These are phyloP conservation scores for Primulina huaijiensis DNA, from an alignment of 257 asterid genomes.

Conservation along the genomic window DNA sequence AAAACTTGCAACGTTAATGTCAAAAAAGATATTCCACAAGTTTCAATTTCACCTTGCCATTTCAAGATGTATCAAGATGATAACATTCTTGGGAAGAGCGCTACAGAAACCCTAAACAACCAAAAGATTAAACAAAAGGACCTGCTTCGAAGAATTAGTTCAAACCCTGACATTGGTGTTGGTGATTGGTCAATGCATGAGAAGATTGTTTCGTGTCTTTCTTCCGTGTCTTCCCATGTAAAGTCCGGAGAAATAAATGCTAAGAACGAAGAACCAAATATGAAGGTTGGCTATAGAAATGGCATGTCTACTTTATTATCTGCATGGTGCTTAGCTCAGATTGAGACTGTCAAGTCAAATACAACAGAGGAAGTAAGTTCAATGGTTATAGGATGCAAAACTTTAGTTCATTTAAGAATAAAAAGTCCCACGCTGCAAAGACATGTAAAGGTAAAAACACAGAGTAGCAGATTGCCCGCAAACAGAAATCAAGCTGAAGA, in stretches of 20 bases:
- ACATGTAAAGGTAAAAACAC: conserved; percentile 45
- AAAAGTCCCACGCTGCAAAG: conserved; percentile 39
- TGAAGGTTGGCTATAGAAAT: conserved; percentile 40
- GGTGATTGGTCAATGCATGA: conserved; percentile 75
- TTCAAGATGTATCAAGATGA: conserved; percentile 49
- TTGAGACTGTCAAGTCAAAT: conserved; percentile 43
- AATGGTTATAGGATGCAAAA: conserved; percentile 65
- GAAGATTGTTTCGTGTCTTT: conserved; percentile 48
- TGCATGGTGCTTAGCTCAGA: conserved; percentile 75
- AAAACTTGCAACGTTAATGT: conserved; percentile 38
- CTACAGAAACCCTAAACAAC: conserved; percentile 38
- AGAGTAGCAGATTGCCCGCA: conserved; percentile 27
- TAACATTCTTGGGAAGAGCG: conserved; percentile 39
- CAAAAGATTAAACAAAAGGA: conserved; percentile 38
- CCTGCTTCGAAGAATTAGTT: conserved; percentile 28
- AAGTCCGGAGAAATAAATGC: conserved; percentile 35
- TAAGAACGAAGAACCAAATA: conserved; percentile 35
- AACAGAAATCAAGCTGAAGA: conserved; percentile 47
- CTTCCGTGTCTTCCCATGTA: conserved; percentile 42
- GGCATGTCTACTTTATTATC: conserved; percentile 57
- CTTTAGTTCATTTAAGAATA: conserved; percentile 65
- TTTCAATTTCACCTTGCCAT: conserved; percentile 73
- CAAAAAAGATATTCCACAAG: conserved; percentile 51
- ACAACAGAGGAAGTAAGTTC: conserved; percentile 50
- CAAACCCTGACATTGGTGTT: conserved; percentile 52